Base-by-base conservation (phyloP, 805 yeast species). In the Kazachstania viticola region DNA sequence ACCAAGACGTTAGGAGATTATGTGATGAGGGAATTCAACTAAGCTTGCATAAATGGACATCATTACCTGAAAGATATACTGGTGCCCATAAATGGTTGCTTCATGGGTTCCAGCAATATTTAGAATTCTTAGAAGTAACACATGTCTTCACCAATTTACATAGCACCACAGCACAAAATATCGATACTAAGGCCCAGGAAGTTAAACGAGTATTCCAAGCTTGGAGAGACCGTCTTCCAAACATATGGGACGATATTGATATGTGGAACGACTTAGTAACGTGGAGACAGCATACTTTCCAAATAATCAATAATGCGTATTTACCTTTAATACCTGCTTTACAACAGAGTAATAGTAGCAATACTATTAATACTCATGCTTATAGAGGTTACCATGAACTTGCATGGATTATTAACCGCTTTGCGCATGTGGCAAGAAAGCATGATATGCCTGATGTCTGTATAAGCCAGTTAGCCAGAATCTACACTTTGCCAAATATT, bases 221-320 rank as follows among this genome's bases (percentile, higher is more conserved):
- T 1, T 91, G 99, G 99, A 68, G 98, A 49, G 99, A 91, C 51
- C 75, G 99, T 40, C 64, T 93, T 31, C 99, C 99, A 9, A 91
- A 91, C 48, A 65, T 73, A 7, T 91, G 97, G 96, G 99, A 91
- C 58, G 98, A 91, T 54, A 87, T 91, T 48, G 88, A 85, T 52
- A 72, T 87, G 38, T 91, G 99, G 99, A 87, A 93, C 44, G 99
- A 91, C 51, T 61, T 91, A 38, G 94, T 91, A 4, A 87, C 97
- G 0, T 91, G 99, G 99, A 71, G 99, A 44, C 97, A 91, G 58
- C 97, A 91, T 61, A 96, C 95, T 0, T 91, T 93, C 67, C 87
- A 83, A 41, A 95, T 88, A 17, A 87, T 91, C 45, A 91, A 91
- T 64, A 81, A 81, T 53, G 94, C 83, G 2, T 91, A 91, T 56